Base-by-base conservation (phyloP, 2,329 filamentous ascomycete species). In the Cordyceps pruinosa region DNA sequence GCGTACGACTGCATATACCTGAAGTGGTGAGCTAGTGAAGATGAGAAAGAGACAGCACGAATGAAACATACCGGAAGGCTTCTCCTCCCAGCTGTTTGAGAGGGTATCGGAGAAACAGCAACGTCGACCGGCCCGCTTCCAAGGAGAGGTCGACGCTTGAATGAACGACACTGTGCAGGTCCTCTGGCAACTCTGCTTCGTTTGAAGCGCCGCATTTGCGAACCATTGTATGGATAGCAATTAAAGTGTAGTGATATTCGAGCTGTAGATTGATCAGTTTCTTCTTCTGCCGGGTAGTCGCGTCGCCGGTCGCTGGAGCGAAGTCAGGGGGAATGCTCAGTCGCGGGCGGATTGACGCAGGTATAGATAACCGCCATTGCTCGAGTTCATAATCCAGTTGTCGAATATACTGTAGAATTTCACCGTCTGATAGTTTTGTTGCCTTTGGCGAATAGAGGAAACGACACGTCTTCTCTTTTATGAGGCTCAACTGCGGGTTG, bases 371-470 rank as follows among this genome's bases (percentile, higher is more conserved):
- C 5, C 68, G 61, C 68, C 68, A 70, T n/a, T 59, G 58, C 48
- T 70, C 68, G 19, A 70, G 61, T n/a, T 70, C 67, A 23, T 68
- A 61, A 6, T 70, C 68, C 1, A 70, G 47, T 23, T 67, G 61
- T 5, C 68, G 64, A 48, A 70, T 65, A 3, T 61, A 58, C 0
- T 62, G 51, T 1, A 68, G 55, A 0, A 69, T 57, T 21, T 69
- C 60, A 3, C 63, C 57, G 2, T 69, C 67, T 0, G 59, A 61
- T 8, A 61, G 58, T 34, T 56, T 59, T 5, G 66, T 64, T 0
- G 65, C 51, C 23, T 41, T 30, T 13, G 60, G 59, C 2, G 65
- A 65, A 41, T 61, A 66, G 4, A 67, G 58, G 1, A 66, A 37
- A 17, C 61, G 61, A 13, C 57, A 60, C 8, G 60, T 49, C 17